Conservation (phyloP, 495 filamentous ascomycete species). For the Zalerion maritima region DNA sequence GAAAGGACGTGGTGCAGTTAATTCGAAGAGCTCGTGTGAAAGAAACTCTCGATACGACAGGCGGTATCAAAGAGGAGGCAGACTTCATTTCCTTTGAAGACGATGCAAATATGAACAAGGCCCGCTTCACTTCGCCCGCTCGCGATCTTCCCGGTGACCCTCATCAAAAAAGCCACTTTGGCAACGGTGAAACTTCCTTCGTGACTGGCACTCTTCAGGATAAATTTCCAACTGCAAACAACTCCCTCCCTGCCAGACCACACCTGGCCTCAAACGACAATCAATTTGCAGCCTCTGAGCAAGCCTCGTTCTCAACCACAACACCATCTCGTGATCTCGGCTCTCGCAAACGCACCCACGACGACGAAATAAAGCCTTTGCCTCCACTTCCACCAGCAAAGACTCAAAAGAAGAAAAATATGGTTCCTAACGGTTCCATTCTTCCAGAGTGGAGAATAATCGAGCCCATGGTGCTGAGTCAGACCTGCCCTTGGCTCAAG, state of each 20-base stretch:
- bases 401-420: conserved; percentile 30
- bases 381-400: conserved; percentile 21
- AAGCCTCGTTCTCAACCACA: background rate
- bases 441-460: conserved; percentile 49
- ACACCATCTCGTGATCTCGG: conserved; percentile 17
- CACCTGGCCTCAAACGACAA: conserved; percentile 1
- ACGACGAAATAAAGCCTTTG: conserved; percentile 47
- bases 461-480: conserved; percentile 16
- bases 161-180: background rate
- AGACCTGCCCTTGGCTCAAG: conserved; percentile 46
- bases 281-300: background rate
- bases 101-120: conserved; percentile 22
- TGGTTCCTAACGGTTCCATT: conserved; percentile 31
- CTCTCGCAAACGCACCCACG: conserved; percentile 53
- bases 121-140: too few species aligned
- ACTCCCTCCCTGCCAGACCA: conserved; percentile 1
- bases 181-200: background rate
- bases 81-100: conserved; percentile 73
- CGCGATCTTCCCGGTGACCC: conserved; percentile 1
- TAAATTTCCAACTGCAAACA: conserved; percentile 2
- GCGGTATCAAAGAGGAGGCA: conserved; percentile 39
- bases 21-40: conserved; percentile 71
- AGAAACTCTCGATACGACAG: conserved; percentile 32
- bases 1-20: conserved; percentile 69
- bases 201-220: background rate